Percentiles rank a stretch among this genome's conserved stretches.
Evolutionary conservation across 441 rosid species (phyloP).

Genomic region (Caryocar brasiliense): DNA sequence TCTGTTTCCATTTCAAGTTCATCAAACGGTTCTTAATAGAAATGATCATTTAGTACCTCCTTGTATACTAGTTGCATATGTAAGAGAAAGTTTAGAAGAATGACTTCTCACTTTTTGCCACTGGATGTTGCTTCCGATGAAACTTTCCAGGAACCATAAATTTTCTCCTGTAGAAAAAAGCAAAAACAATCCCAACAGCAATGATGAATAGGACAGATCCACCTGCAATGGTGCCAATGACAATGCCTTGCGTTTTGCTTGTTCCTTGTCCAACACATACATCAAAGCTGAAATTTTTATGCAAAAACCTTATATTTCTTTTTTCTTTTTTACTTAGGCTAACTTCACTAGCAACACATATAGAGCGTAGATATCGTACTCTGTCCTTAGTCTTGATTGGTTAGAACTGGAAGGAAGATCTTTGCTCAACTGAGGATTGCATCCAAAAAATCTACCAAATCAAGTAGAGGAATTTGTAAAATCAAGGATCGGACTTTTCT

Average conservation of each 20-base stretch:
- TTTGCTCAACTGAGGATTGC: conserved; percentile 35
- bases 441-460: conserved; percentile 36
- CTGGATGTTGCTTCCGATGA: conserved; percentile 17
- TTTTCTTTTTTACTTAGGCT: background rate
- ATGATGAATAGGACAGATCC: conserved; percentile 34
- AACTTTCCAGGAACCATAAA: conserved; percentile 11
- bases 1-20: no score
- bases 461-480: no score
- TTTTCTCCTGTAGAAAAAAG: conserved; percentile 24
- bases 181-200: conserved; percentile 25
- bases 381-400: conserved; percentile 26
- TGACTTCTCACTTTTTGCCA: conserved; percentile 42
- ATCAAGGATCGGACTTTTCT: no score
- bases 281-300: conserved; percentile 33
- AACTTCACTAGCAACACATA: conserved; percentile 3
- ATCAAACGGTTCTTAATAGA: no score
- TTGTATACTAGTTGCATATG: background rate
- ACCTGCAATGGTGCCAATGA: conserved; percentile 31
- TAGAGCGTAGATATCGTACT: conserved; percentile 27
- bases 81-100: background rate
- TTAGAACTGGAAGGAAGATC: conserved; percentile 21
- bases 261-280: conserved; percentile 19
- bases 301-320: conserved; percentile 9
- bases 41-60: background rate
- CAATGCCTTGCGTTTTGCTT: conserved; percentile 15